Evolutionary conservation across 176 grass and related monocot species (phyloP).

Genomic region (Pharus latifolius): DNA sequence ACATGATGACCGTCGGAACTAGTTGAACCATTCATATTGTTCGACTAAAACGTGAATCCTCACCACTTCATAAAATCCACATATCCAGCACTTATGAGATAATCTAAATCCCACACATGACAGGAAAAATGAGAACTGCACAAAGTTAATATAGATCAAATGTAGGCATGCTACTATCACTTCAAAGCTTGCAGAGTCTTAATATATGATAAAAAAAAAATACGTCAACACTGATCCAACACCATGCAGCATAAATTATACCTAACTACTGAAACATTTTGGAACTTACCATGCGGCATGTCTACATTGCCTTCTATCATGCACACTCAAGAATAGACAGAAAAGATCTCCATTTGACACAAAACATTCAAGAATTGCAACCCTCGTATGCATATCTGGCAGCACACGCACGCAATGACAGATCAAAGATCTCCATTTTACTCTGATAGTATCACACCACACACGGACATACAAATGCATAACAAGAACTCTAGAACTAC

Average conservation of each 20-base stretch:
- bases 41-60: background rate
- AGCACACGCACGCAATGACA: too few relatives aligned
- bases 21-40: slow-evolving; percentile 40
- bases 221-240: too few relatives aligned
- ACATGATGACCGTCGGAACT: background rate
- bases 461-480: too few relatives aligned
- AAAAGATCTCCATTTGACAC: too few relatives aligned
- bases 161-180: background rate
- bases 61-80: slow-evolving; percentile 1
- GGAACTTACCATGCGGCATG: background rate
- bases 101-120: background rate
- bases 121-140: background rate
- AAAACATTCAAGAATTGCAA: too few relatives aligned
- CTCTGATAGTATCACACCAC: too few relatives aligned
- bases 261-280: background rate
- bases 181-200: background rate
- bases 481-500: background rate
- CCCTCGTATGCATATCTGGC: too few relatives aligned
- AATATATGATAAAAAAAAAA: too few relatives aligned
- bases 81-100: background rate
- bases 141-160: background rate
- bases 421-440: too few relatives aligned
- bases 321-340: too few relatives aligned
- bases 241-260: too few relatives aligned
- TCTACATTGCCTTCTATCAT: too few relatives aligned